phyloP scores from a whole-genome alignment of 2,329 filamentous ascomycete genomes.

The Alternaria postmessia region DNA sequence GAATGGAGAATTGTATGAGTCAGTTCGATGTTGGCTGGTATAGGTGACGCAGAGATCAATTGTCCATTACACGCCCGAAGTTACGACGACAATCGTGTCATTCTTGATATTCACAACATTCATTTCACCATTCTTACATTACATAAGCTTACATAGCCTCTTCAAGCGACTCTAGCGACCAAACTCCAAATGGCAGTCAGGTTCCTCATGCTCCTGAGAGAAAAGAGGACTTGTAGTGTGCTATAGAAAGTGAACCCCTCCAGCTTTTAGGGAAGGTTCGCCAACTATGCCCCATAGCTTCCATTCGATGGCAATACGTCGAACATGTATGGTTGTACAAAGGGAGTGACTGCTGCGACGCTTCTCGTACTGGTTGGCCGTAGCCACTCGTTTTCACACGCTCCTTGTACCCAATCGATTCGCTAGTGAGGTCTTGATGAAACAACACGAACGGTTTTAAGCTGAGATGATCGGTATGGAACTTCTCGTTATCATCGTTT shows the following conservation, averaged over 20 bases:
- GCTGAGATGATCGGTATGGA: not conserved
- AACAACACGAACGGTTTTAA: not conserved
- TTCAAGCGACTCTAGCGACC: not conserved
- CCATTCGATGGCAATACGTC: not conserved
- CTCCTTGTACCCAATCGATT: not conserved
- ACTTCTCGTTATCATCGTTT: not conserved
- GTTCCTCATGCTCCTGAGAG: not conserved
- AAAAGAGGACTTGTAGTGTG: not conserved
- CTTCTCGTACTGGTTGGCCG: not conserved
- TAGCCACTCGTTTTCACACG: not conserved
- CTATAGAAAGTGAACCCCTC: not conserved
- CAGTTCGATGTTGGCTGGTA: not conserved
- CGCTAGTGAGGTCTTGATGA: not conserved
- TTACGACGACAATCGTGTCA: not conserved
- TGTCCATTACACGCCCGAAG: not conserved
- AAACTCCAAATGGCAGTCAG: too few species aligned
- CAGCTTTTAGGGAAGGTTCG: not conserved
- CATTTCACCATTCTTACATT: not conserved
- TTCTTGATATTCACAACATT: not conserved
- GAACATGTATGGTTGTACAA: not conserved
- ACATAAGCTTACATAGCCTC: not conserved
- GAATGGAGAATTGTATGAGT: not conserved
- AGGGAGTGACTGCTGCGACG: not conserved
- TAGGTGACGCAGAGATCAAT: not conserved
- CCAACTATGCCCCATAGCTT: not conserved